Evolutionary conservation across 495 filamentous ascomycete genomes (phyloP), one percentile per base, ranked within the genome.

Genomic region (Antarctomyces pellizariae): DNA sequence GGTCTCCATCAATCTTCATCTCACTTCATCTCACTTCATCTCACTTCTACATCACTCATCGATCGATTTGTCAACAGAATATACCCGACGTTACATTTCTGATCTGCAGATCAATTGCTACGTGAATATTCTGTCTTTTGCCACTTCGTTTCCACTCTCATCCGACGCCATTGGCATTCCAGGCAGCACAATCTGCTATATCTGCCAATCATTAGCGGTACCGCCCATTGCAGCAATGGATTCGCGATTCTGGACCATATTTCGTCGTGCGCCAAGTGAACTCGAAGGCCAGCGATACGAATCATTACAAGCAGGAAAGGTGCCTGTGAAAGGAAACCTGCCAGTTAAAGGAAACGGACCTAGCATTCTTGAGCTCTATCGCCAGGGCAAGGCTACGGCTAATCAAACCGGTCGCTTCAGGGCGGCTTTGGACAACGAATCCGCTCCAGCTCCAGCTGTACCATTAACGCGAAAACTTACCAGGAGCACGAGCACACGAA

Each of bases 331-430:
- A 10, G 46, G 46, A 16, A 32, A 38, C 3, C 44, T 43, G 26
- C 41, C 48, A 6, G 31, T 46, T 6, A 37, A 30, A 7, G 43
- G 45, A 28, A 46, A 49, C 30, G 41, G 36, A 5, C 31, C 31
- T 12, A 34, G 28, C 28, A 25, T 38, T 3, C 11, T 36, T 18
- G 31, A 31, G 3, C 10, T 11, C 11, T 13, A 31, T 15, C 25
- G 37, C 2, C 27, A 36, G 22, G 34, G 28, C 8, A 4, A 10
- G 7, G 13, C 25, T 19, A 33, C 24, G 2, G 24, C 30, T 4
- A 31, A 26, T 24, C 32, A 26, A 16, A 23, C 30, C 4, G 9
- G 31, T 5, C 25, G n/a, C 3, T 10, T 5, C 10, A 27, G 1
- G 12, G 16, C 14, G 14, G 14, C 4, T n/a, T n/a, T 19, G 10